phyloP scores from a whole-genome alignment of 129 eudicot genomes.

The Tagetes erecta region DNA sequence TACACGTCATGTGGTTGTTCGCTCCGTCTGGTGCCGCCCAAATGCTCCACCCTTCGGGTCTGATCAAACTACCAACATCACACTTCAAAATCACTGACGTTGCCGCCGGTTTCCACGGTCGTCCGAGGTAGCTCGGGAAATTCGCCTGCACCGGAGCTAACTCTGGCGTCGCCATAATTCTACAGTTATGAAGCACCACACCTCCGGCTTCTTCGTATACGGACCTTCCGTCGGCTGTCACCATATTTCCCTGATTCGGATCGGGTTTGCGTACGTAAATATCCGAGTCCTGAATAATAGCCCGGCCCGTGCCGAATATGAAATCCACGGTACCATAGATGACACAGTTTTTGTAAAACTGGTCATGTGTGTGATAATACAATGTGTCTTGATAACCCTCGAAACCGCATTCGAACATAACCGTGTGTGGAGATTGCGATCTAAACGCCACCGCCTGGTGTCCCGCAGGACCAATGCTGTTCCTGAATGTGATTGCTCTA shows the following conservation, averaged over 20 bases:
- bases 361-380: conserved; percentile 53
- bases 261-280: conserved; percentile 46
- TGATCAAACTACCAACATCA: conserved; percentile 48
- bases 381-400: conserved; percentile 69
- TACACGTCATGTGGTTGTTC: conserved; percentile 43
- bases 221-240: conserved; percentile 61
- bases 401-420: conserved; percentile 55
- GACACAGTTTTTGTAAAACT: conserved; percentile 55
- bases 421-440: conserved; percentile 41
- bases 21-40: conserved; percentile 36
- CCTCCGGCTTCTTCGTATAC: conserved; percentile 37
- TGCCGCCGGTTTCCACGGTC: conserved; percentile 56
- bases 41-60: conserved; percentile 52
- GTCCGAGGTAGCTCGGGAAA: conserved; percentile 45
- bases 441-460: conserved; percentile 73
- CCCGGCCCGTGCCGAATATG: conserved; percentile 56
- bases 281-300: conserved; percentile 50
- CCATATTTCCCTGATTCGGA: conserved; percentile 41
- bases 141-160: conserved; percentile 35
- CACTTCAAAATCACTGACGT: conserved; percentile 42
- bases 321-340: conserved; percentile 60
- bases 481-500: conserved; percentile 45
- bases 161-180: conserved; percentile 35
- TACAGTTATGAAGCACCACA: conserved; percentile 55
- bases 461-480: conserved; percentile 56